Evolutionary conservation across 2,329 filamentous ascomycete genomes (phyloP), one percentile per base, ranked within the genome.

Genomic region (Immersiporthe knoxdaviesiana): DNA sequence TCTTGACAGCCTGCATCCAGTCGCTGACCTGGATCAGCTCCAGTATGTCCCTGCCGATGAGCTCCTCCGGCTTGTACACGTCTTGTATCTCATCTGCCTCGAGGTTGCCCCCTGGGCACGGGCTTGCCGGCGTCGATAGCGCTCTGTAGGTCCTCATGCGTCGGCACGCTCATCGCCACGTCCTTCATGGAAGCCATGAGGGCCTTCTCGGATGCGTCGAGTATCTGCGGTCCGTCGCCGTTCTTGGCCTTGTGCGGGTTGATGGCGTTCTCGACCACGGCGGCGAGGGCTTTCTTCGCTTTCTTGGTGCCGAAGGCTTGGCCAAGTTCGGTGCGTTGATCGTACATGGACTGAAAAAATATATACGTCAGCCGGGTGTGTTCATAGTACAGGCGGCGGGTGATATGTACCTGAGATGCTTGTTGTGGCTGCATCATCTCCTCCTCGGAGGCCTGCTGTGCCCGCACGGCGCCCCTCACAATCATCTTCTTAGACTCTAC

Each of bases 241-340:
- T 79, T 77, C 74, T 77, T 72, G 61, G 72, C 69, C 67, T 77
- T 80, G 75, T 78, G 77, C 56, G 83, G 79, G 56, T 80, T 81
- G 73, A 95, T 93, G 24, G 91, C 91, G 76, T 94, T 94, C 74
- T 92, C 85, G 2, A 89, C 88, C 72, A 87, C 84, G 68, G 90
- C 87, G 37, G 85, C 84, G 73, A 96, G 88, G 1, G 88, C 91
- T 81, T 94, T 95, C 84, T 90, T 91, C 30, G 92, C 91, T 80
- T 94, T 95, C 82, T 92, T 94, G 35, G 92, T 95, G 78, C 93
- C 93, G 75, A 97, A 97, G 41, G 91, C 89, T 74, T 92, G 86
- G 54, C 91, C 92, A 16, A 97, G 88, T 2, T 90, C 87, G 74
- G 89, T 90, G 74, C 87, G 88, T 76, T 87, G 86, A 37, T 90